Base-by-base conservation (phyloP, 352 stramenopile species). In the Phytophthora pinifolia region DNA sequence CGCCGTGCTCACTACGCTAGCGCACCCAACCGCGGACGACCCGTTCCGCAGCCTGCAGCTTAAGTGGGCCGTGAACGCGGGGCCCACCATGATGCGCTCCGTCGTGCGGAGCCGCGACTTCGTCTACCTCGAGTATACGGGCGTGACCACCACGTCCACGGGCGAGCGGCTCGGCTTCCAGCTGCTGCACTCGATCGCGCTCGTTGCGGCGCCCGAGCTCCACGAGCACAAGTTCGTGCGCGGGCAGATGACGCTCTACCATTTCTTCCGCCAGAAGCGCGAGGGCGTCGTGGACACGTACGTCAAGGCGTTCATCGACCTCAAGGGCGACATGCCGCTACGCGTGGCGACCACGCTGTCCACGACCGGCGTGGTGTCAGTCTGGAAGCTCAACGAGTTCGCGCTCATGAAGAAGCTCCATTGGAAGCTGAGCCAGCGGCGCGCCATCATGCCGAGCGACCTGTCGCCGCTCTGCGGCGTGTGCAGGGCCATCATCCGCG, bases 41-140 rank as follows among this genome's bases (percentile, higher is more conserved):
- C 76, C 76, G 18, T 87, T 85, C 36, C 57, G 63, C 14, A 59
- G 49, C 1, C 31, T 85, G 30, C 65, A 72, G 35, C 38, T 87
- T 39, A 79, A 79, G 39, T 87, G 76, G 76, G 59, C 54, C 15
- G 66, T 83, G 61, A 84, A 86, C n/a, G 65, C 58, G 2, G 72
- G 73, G 12, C 66, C 76, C 0, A 32, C 67, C 4, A 60, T 73
- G 46, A 76, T 79, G 51, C 67, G 69, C 14, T 70, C 61, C 9
- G 43, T 84, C 41, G 70, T 84, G 53, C 74, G 74, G 15, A 71
- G 58, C 18, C 71, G 76, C 33, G 76, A 86, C 55, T 80, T 83
- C 50, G 71, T 86, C 8, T 83, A 73, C 34, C 39, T 84, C 50
- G 73, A 86, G 44, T 69, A 71, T 9, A 82, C 70, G 15, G 76